Conservation (phyloP, 2,329 filamentous ascomycete species). For the Aspergillus aculeatinus region DNA sequence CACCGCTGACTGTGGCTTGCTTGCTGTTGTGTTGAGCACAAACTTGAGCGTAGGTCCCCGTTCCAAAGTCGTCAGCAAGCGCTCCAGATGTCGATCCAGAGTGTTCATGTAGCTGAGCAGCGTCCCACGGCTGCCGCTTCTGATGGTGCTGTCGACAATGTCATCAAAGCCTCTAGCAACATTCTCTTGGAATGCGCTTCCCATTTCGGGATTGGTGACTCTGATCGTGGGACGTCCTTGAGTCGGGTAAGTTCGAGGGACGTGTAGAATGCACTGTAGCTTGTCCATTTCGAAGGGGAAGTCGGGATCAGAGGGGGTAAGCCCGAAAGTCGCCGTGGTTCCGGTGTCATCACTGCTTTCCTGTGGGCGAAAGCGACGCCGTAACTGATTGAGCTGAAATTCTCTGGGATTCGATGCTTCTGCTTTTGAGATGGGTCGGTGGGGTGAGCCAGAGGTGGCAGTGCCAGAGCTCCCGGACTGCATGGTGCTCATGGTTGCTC, state of each 20-base stretch:
- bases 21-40: constrained; percentile 56
- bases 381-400: constrained; percentile 73
- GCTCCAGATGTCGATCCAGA: constrained; percentile 71
- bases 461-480: constrained; percentile 37
- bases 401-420: constrained; percentile 67
- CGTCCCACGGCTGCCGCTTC: constrained; percentile 48
- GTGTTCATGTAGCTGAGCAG: constrained; percentile 66
- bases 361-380: constrained; percentile 61
- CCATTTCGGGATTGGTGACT: constrained; percentile 69
- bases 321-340: constrained; percentile 61
- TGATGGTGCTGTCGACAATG: constrained; percentile 56
- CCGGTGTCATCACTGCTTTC: constrained; percentile 50
- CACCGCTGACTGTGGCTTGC: constrained; percentile 24
- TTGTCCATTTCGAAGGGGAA: constrained; percentile 75
- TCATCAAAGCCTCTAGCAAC: constrained; percentile 71
- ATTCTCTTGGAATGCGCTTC: constrained; percentile 71
- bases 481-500: not conserved
- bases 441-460: constrained; percentile 39
- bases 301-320: constrained; percentile 76
- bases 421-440: constrained; percentile 64
- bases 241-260: constrained; percentile 65
- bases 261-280: constrained; percentile 65
- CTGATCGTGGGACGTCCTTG: constrained; percentile 56
- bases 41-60: constrained; percentile 73
- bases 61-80: constrained; percentile 65